A percentile compares a stretch with the other conserved stretches of the same genome.
These are phyloP conservation scores for Flaveria robusta DNA, from an alignment of 129 eudicot species.

Conservation along the genomic window DNA sequence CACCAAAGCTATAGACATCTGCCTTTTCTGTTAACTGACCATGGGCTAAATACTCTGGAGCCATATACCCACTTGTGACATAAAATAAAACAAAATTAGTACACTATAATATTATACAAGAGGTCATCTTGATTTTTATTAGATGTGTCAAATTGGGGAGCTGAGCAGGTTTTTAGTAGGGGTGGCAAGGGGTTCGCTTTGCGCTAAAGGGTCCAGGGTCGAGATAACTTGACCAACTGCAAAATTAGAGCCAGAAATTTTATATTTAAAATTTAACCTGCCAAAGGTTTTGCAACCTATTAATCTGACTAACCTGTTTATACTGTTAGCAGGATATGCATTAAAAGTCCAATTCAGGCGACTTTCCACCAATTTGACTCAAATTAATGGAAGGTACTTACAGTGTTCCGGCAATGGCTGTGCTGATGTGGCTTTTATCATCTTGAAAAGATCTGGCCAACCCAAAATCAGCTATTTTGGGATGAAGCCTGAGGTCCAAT, in stretches of 20 bases:
- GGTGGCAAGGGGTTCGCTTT: not conserved
- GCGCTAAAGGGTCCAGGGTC: not conserved
- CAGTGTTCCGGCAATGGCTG: slow-evolving; percentile 90
- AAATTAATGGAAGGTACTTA: slow-evolving; percentile 31
- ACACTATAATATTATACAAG: not conserved
- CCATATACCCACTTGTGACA: slow-evolving; percentile 65
- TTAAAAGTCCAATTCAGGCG: not conserved
- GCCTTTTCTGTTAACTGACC: slow-evolving; percentile 73
- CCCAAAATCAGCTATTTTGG: slow-evolving; percentile 92
- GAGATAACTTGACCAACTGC: not conserved
- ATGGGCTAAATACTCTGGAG: slow-evolving; percentile 79
- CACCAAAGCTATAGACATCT: slow-evolving; percentile 80
- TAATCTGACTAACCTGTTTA: not conserved
- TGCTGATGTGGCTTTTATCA: slow-evolving; percentile 87
- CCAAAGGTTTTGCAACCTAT: not conserved
- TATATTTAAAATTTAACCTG: not conserved
- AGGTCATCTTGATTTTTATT: no score
- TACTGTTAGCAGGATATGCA: not conserved
- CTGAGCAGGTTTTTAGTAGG: not conserved
- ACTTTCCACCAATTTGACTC: not conserved
- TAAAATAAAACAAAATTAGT: not conserved
- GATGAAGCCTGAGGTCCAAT: slow-evolving; percentile 69
- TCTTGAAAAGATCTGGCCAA: slow-evolving; percentile 93
- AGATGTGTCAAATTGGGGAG: no score
- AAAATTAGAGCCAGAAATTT: not conserved